A percentile compares a stretch with the other conserved stretches of the same genome.
Conservation (phyloP, 148 eudicot genomes). For the Silene uniflora region DNA sequence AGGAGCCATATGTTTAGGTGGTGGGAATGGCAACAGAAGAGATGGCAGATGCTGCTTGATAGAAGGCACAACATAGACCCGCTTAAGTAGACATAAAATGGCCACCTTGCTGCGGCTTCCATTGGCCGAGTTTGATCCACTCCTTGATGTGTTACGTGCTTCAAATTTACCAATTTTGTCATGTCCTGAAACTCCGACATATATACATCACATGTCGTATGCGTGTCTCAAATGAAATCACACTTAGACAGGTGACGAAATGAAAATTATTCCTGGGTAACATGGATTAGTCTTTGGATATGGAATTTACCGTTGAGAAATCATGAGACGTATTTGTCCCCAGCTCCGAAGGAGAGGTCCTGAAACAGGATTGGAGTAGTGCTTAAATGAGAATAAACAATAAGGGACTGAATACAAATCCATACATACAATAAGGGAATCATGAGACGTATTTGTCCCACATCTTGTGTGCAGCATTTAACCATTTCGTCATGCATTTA, state of each 20-base stretch:
- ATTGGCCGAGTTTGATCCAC: neutral
- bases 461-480: neutral
- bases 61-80: constrained; percentile 92
- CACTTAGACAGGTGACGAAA: neutral
- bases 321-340: constrained; percentile 51
- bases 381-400: neutral
- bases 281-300: neutral
- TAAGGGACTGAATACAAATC: neutral
- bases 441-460: too few species aligned
- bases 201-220: neutral
- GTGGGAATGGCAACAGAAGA: constrained; percentile 82
- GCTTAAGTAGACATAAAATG: constrained; percentile 65
- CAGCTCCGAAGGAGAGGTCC: constrained; percentile 42
- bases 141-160: constrained; percentile 27
- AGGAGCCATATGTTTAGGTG: constrained; percentile 46
- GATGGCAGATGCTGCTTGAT: constrained; percentile 81
- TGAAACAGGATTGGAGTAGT: constrained; percentile 32
- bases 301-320: constrained; percentile 34
- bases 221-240: neutral
- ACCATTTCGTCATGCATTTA: neutral
- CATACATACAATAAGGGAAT: too few species aligned
- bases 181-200: constrained; percentile 34
- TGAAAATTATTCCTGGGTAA: neutral
- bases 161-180: constrained; percentile 39
- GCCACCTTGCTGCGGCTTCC: constrained; percentile 52